Percentiles rank a stretch among this genome's conserved stretches.
Evolutionary conservation across 805 yeast species (phyloP).

Genomic region (Saccharomycopsis sp.): DNA sequence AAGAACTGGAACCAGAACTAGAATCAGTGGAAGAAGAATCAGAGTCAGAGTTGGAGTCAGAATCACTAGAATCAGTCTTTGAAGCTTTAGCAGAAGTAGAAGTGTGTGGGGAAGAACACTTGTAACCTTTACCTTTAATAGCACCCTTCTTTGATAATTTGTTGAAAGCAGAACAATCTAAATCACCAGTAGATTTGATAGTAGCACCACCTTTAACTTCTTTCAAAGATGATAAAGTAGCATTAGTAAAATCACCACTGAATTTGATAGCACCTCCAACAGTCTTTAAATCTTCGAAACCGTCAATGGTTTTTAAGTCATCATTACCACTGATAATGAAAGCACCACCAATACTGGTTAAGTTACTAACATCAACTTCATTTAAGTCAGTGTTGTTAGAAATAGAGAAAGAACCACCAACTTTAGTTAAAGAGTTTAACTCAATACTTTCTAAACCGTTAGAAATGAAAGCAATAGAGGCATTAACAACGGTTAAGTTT

Average conservation of each 20-base stretch:
- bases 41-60: conserved; percentile 29
- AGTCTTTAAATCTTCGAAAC: conserved; percentile 62
- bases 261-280: conserved; percentile 85
- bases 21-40: conserved; percentile 34
- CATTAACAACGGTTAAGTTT: conserved; percentile 61
- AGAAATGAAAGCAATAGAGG: conserved; percentile 72
- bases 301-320: conserved; percentile 49
- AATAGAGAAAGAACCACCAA: conserved; percentile 79
- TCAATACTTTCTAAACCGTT: conserved; percentile 51
- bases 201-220: conserved; percentile 89
- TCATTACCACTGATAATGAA: conserved; percentile 83
- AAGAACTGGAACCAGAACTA: conserved; percentile 19
- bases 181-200: conserved; percentile 65
- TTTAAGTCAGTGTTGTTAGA: conserved; percentile 64
- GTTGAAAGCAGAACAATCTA: conserved; percentile 74
- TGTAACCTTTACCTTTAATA: conserved; percentile 84
- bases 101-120: conserved; percentile 54
- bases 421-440: conserved; percentile 40
- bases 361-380: conserved; percentile 54
- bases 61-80: conserved; percentile 22
- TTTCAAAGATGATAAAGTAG: conserved; percentile 60
- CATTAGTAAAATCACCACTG: conserved; percentile 71
- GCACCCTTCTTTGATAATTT: conserved; percentile 63
- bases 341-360: conserved; percentile 85
- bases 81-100: conserved; percentile 34